These are phyloP conservation scores for Dendrothele bispora DNA, from an alignment of 768 basidiomycete genomes.

Conservation along the genomic window DNA sequence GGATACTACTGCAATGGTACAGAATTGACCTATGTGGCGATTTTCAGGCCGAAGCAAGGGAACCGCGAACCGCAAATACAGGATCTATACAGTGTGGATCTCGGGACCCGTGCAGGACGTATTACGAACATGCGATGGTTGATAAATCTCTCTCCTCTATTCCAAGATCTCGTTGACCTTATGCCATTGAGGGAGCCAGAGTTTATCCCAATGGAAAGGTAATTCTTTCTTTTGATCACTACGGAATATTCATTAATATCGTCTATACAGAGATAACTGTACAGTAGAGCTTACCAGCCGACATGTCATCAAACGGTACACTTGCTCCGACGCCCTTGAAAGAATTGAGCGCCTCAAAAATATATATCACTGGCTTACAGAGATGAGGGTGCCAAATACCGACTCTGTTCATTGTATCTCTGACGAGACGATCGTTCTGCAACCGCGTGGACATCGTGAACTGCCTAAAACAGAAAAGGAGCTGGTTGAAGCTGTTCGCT, in stretches of 20 bases:
- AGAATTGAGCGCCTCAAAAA: slow-evolving; percentile 9
- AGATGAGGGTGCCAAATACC: slow-evolving; percentile 14
- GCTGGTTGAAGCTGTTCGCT: too few species aligned
- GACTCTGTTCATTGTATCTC: too few species aligned
- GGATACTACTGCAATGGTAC: background rate
- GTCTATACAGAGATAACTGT: slow-evolving; percentile 11
- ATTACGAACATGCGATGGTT: background rate
- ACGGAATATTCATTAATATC: slow-evolving; percentile 1
- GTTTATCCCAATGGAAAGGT: background rate
- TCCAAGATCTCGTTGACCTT: background rate
- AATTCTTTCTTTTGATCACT: background rate
- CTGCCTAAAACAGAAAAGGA: too few species aligned
- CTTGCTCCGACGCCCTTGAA: background rate
- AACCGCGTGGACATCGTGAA: too few species aligned
- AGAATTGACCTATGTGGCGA: background rate
- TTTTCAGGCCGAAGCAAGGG: background rate
- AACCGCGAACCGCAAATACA: background rate
- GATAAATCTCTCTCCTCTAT: background rate
- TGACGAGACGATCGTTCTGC: too few species aligned
- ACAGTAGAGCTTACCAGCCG: too few species aligned
- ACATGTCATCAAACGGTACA: slow-evolving; percentile 19
- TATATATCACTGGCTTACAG: slow-evolving; percentile 14
- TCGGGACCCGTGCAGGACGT: background rate
- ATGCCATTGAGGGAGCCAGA: background rate
- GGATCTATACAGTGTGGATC: background rate